Evolutionary conservation across 495 filamentous ascomycete genomes (phyloP).

Genomic region (Hypomontagnella monticulosa): DNA sequence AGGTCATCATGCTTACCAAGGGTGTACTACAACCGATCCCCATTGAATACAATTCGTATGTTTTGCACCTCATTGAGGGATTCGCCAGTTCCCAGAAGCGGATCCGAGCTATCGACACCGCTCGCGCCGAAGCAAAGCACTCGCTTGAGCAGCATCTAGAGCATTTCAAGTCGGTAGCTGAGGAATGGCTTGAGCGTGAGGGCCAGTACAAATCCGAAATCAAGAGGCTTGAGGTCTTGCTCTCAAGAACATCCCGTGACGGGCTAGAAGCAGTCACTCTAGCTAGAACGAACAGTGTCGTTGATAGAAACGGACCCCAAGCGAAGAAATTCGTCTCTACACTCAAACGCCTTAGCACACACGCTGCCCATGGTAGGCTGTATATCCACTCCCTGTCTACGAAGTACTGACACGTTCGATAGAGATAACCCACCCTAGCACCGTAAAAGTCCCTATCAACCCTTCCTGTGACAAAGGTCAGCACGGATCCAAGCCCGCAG

Average conservation of each 20-base stretch:
- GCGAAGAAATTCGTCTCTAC: conserved; percentile 47
- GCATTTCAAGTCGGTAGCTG: conserved; percentile 48
- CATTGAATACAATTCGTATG: conserved; percentile 51
- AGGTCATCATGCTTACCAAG: conserved; percentile 49
- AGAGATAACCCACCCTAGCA: background rate
- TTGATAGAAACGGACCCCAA: conserved; percentile 47
- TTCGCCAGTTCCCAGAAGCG: conserved; percentile 40
- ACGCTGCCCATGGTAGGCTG: conserved; percentile 11
- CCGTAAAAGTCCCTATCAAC: background rate
- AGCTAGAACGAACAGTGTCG: conserved; percentile 54
- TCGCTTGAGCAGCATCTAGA: conserved; percentile 52
- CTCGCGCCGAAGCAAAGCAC: conserved; percentile 44
- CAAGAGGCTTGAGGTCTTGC: conserved; percentile 58
- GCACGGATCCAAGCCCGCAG: background rate
- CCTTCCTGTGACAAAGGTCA: background rate
- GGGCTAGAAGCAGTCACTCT: conserved; percentile 59
- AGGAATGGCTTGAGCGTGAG: conserved; percentile 56
- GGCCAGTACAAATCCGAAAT: conserved; percentile 57
- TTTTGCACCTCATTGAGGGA: conserved; percentile 54
- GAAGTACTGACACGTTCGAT: background rate
- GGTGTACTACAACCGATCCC: conserved; percentile 45
- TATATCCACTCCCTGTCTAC: background rate
- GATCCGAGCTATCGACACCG: conserved; percentile 23
- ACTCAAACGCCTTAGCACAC: conserved; percentile 42
- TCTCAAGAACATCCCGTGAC: conserved; percentile 56